Conservation (phyloP, 805 yeast species). For the Kodamaea kakaduensis region DNA sequence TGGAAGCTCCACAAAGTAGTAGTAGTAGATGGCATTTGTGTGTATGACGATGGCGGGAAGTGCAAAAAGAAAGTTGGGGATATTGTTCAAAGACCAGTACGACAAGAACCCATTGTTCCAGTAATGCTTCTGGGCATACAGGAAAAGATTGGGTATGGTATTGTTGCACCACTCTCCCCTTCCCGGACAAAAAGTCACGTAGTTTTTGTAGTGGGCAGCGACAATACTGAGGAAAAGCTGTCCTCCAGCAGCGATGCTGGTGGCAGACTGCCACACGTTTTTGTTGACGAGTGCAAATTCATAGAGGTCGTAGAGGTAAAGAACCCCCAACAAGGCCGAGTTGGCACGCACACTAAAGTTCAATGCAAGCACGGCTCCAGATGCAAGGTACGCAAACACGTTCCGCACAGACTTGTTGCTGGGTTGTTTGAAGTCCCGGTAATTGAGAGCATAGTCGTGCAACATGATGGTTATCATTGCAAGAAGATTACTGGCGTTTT, state of each 20-base stretch:
- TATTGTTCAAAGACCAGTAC: slow-evolving; percentile 79
- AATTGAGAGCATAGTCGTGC: slow-evolving; percentile 37
- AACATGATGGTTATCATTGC: slow-evolving; percentile 54
- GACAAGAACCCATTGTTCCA: slow-evolving; percentile 81
- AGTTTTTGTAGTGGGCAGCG: slow-evolving; percentile 50
- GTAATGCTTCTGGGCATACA: slow-evolving; percentile 71
- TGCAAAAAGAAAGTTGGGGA: slow-evolving; percentile 79
- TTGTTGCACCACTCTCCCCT: slow-evolving; percentile 76
- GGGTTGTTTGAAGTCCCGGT: slow-evolving; percentile 15
- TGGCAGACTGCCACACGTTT: slow-evolving; percentile 16
- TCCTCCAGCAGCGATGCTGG: slow-evolving; percentile 53
- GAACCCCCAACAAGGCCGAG: slow-evolving; percentile 65
- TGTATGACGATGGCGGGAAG: slow-evolving; percentile 59
- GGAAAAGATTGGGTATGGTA: slow-evolving; percentile 54
- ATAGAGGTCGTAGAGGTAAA: slow-evolving; percentile 56
- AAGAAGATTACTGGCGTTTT: slow-evolving; percentile 61
- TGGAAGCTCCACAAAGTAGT: slow-evolving; percentile 32
- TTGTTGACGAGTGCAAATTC: slow-evolving; percentile 16
- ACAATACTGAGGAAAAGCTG: slow-evolving; percentile 46
- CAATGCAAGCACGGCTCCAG: slow-evolving; percentile 53
- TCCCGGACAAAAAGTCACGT: slow-evolving; percentile 58
- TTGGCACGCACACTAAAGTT: slow-evolving; percentile 72
- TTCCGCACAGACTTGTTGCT: slow-evolving; percentile 20
- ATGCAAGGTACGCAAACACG: slow-evolving; percentile 30
- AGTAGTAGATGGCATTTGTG: slow-evolving; percentile 35